phyloP scores from a whole-genome alignment of 73 alveolate species.

The Tetrahymena thermophila region DNA sequence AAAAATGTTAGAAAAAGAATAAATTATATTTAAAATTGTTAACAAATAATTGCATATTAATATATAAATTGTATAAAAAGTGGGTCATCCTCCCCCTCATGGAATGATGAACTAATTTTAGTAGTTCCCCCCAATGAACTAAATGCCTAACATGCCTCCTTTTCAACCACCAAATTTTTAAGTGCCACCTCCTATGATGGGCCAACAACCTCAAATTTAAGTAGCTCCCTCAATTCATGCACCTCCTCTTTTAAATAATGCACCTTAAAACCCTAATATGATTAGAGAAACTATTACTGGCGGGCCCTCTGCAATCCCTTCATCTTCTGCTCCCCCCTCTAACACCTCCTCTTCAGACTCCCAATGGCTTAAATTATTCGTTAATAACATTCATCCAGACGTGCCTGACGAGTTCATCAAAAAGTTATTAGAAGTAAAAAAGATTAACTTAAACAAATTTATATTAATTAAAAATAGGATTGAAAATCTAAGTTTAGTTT shows the following conservation, averaged over 20 bases:
- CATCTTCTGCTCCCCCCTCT: background rate
- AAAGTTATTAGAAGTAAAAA: background rate
- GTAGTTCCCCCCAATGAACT: background rate
- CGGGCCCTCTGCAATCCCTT: background rate
- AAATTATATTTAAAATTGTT: background rate
- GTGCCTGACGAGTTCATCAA: background rate
- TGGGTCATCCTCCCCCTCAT: background rate
- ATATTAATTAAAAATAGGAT: background rate
- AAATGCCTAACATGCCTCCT: background rate
- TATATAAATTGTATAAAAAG: background rate
- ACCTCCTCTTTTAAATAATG: background rate
- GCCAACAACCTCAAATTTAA: background rate
- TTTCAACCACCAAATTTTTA: background rate
- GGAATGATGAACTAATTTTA: background rate
- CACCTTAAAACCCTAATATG: background rate
- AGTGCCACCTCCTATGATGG: background rate
- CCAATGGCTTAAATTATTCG: background rate
- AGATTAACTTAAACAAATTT: background rate
- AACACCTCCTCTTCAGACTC: background rate
- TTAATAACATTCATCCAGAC: background rate
- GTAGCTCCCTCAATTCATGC: background rate
- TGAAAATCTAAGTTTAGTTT: background rate
- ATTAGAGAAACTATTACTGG: background rate
- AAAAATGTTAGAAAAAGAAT: background rate
- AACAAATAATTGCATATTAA: background rate